Conservation (phyloP, 345 rosid species). For the Ceriops decandra region DNA sequence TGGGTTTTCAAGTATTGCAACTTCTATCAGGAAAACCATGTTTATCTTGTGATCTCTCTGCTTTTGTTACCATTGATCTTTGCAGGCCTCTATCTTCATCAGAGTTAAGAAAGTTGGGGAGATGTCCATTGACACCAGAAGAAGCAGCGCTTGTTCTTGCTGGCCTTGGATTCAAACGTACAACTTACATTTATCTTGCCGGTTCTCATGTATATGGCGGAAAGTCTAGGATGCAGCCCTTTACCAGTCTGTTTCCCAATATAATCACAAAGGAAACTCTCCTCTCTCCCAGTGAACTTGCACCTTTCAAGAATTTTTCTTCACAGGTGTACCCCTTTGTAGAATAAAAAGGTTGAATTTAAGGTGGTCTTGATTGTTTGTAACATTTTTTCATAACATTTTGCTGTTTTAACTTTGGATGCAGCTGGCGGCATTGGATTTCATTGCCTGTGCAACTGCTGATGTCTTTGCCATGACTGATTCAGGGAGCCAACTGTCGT, state of each 20-base stretch:
- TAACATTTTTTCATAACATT: background rate
- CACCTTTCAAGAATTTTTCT: conserved; percentile 80
- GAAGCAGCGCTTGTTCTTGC: conserved; percentile 85
- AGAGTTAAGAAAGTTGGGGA: conserved; percentile 69
- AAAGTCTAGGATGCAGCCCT: conserved; percentile 60
- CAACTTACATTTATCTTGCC: conserved; percentile 74
- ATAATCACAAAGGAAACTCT: conserved; percentile 84
- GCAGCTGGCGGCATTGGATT: conserved; percentile 88
- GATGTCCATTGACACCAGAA: conserved; percentile 95
- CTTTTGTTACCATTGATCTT: conserved; percentile 6
- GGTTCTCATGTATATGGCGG: conserved; percentile 75
- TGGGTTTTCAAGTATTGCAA: background rate
- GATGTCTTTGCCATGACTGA: conserved; percentile 94
- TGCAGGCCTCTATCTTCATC: conserved; percentile 49
- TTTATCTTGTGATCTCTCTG: background rate
- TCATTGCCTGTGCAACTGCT: conserved; percentile 82
- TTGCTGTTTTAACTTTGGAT: conserved; percentile 11
- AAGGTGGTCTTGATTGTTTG: too few species aligned
- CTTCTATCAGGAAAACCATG: background rate
- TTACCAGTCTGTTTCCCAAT: conserved; percentile 72
- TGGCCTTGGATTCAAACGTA: conserved; percentile 64
- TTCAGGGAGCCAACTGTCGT: conserved; percentile 90
- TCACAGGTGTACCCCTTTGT: conserved; percentile 50
- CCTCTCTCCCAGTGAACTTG: conserved; percentile 65
- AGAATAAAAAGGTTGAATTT: too few species aligned